Percentiles rank a stretch among this genome's conserved stretches.
phyloP scores from a whole-genome alignment of 129 eudicot species.

The Daucus carota region DH1_v3.0 NC_030386.2:37202501-37203000 shows the following conservation, averaged over 20 bases:
- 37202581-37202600: conserved; percentile 20
- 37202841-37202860: background rate
- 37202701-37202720: conserved; percentile 31
- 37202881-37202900: conserved; percentile 77
- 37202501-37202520: background rate
- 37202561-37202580: background rate
- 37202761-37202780: background rate
- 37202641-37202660: conserved; percentile 67
- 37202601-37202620: conserved; percentile 36
- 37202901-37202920: conserved; percentile 57
- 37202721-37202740: background rate
- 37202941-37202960: conserved; percentile 45
- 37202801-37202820: background rate
- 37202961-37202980: conserved; percentile 38
- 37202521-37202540: background rate
- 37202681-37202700: conserved; percentile 36
- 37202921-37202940: conserved; percentile 60
- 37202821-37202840: background rate
- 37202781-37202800: background rate
- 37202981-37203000: conserved; percentile 4
- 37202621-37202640: conserved; percentile 45
- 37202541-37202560: background rate
- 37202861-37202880: conserved; percentile 42
- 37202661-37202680: conserved; percentile 30
- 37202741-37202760: background rate